Base-by-base conservation (phyloP, 202 grass and related monocot genomes). In the Alloteropsis angusta region DNA sequence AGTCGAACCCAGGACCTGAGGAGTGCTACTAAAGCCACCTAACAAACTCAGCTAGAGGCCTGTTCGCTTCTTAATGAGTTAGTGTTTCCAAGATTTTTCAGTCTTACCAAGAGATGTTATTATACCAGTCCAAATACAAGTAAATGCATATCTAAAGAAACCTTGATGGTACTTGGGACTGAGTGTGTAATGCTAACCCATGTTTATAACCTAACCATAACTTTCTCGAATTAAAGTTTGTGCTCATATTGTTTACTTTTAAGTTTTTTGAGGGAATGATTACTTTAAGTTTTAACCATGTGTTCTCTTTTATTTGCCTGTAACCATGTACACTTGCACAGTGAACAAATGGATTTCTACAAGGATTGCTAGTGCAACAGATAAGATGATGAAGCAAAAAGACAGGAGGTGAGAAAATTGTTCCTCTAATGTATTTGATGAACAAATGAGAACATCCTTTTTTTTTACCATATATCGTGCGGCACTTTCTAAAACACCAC, bases 311-410 rank as follows among this genome's bases (percentile, higher is more conserved):
- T n/a, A n/a, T 72, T 63, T 77, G 61, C 45, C 32, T 82, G 9
- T 74, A 38, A 65, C 63, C 17, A 23, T 73, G 3, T 68, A 32
- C 26, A 85, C 65, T 35, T 85, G 28, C 75, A 56, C 78, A 98
- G 95, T 98, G 28, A 98, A 94, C 87, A 98, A 94, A 90, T 98
- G 85, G 81, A 94, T 98, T 76, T 98, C 89, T 62, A 89, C 89
- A 82, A 83, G 81, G 77, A 98, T 98, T 74, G 89, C 91, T 63
- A 72, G 75, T 61, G 95, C 89, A 45, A 98, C 95, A 62, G 81
- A 94, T 80, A 83, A 90, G 52, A 98, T 98, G 95, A 98, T 94
- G 91, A 94, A 94, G 82, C 85, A 93, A 82, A 98, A 98, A 77
- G 92, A 98, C 75, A 72, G 92, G 71, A 97, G 94, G 94, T 97